These are phyloP conservation scores for Pythium folliculosum DNA, from an alignment of 352 stramenopile species.

Conservation along the genomic window DNA sequence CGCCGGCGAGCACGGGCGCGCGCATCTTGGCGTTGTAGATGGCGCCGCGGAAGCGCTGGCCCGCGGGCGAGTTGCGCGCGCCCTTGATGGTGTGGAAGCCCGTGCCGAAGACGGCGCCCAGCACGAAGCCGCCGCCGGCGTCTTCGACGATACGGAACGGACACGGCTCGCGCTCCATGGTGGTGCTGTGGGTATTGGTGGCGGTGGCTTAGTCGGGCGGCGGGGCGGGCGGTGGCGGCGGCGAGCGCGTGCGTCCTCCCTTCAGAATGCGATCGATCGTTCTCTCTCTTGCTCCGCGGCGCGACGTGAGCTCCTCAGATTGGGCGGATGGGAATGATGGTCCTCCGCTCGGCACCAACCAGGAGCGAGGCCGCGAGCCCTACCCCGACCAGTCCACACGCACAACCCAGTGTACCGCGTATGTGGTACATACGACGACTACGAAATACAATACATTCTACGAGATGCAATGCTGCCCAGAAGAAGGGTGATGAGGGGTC, in stretches of 20 bases:
- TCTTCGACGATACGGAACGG: constrained; percentile 99
- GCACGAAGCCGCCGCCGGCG: constrained; percentile 96
- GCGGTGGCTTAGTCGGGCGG: neutral
- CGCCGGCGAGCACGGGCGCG: constrained; percentile 91
- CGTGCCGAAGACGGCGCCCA: constrained; percentile 94
- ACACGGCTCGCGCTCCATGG: constrained; percentile 93
- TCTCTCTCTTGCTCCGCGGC: neutral
- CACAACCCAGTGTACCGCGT: constrained; percentile 5
- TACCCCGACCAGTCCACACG: constrained; percentile 1
- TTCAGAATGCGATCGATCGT: constrained; percentile 2
- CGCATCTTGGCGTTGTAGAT: constrained; percentile 95
- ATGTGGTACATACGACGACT: neutral
- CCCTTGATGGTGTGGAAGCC: constrained; percentile 98
- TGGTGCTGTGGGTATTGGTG: neutral
- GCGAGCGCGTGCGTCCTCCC: neutral
- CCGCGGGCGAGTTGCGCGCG: constrained; percentile 91
- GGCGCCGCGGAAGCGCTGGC: constrained; percentile 88
- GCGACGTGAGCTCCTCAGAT: constrained; percentile 19
- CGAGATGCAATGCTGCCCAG: neutral
- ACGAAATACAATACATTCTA: constrained; percentile 3
- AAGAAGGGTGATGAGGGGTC: too few species aligned
- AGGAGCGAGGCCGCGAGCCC: constrained; percentile 10
- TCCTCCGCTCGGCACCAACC: constrained; percentile 29
- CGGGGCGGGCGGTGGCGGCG: neutral
- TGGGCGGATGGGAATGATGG: constrained; percentile 23